These are phyloP conservation scores for Bipolaris bicolor DNA, from an alignment of 2,329 filamentous ascomycete species.

Conservation along the genomic window DNA sequence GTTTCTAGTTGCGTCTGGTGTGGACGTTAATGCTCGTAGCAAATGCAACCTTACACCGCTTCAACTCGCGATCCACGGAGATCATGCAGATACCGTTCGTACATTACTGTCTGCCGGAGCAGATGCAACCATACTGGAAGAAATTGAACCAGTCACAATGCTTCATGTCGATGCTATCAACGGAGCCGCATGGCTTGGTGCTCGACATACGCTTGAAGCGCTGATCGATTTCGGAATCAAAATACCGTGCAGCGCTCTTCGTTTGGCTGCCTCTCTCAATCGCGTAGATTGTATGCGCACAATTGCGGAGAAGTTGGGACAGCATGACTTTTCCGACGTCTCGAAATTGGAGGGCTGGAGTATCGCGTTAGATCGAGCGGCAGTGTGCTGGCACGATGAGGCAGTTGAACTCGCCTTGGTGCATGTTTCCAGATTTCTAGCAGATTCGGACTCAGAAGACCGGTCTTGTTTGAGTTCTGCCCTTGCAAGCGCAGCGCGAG, in stretches of 20 bases:
- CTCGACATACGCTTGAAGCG: neutral
- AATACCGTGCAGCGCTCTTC: neutral
- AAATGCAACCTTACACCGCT: neutral
- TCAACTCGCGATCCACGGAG: conserved; percentile 2
- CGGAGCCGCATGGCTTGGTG: neutral
- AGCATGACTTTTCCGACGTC: conserved; percentile 2
- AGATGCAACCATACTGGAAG: neutral
- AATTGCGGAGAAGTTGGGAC: neutral
- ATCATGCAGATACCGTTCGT: neutral
- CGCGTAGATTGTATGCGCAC: neutral
- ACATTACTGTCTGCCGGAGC: neutral
- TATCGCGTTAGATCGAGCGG: conserved; percentile 5
- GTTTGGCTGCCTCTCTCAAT: conserved; percentile 1
- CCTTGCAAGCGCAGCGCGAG: neutral
- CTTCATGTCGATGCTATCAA: neutral
- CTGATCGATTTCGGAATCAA: conserved; percentile 4
- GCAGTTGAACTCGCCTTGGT: neutral
- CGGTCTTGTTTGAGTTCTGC: neutral
- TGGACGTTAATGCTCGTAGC: neutral
- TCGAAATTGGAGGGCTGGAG: neutral
- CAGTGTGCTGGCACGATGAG: conserved; percentile 7
- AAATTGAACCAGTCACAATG: neutral
- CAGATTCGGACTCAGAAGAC: neutral
- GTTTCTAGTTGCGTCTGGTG: neutral
- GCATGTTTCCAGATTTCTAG: neutral